A percentile compares a stretch with the other conserved stretches of the same genome.
Evolutionary conservation across 2,329 filamentous ascomycete species (phyloP).

Genomic region (Ophiognomonia clavigignenti-juglandacearum): DNA sequence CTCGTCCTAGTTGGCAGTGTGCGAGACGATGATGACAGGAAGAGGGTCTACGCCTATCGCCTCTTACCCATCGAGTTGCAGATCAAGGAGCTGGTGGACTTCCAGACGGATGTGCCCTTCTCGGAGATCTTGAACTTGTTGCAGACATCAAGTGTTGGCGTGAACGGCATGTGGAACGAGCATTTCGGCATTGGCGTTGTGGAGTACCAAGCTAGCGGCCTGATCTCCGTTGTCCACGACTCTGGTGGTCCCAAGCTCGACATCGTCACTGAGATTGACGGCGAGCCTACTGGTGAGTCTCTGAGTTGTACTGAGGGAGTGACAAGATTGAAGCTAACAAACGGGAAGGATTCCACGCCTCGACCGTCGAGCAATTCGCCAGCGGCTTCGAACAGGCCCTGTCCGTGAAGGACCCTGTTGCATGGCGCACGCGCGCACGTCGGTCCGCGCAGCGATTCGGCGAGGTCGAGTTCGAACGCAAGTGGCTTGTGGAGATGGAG

Average conservation of each 20-base stretch:
- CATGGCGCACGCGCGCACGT: conserved; percentile 71
- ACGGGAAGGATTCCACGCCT: conserved; percentile 72
- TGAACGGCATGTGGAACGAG: conserved; percentile 99
- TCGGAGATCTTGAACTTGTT: conserved; percentile 79
- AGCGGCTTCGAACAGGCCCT: conserved; percentile 74
- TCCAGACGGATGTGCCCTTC: conserved; percentile 88
- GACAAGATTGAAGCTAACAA: conserved; percentile 15
- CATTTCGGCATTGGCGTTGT: conserved; percentile 98
- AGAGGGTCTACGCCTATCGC: conserved; percentile 81
- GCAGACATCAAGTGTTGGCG: conserved; percentile 71
- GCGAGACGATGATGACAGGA: conserved; percentile 75
- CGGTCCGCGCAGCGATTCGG: conserved; percentile 79
- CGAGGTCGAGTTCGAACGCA: conserved; percentile 75
- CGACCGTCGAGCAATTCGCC: conserved; percentile 73
- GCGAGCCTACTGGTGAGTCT: conserved; percentile 65
- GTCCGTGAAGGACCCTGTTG: conserved; percentile 64
- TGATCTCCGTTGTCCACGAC: conserved; percentile 90
- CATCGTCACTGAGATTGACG: conserved; percentile 80
- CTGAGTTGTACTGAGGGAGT: background rate
- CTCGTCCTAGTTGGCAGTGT: conserved; percentile 89
- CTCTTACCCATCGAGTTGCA: conserved; percentile 81
- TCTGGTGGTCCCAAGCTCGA: conserved; percentile 90
- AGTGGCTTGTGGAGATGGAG: conserved; percentile 74
- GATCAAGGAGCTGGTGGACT: conserved; percentile 79
- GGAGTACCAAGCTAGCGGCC: conserved; percentile 92